Percentiles rank a stretch among this genome's conserved stretches.
Evolutionary conservation across 2,329 filamentous ascomycete genomes (phyloP).

Genomic region (Colletotrichum horii): DNA sequence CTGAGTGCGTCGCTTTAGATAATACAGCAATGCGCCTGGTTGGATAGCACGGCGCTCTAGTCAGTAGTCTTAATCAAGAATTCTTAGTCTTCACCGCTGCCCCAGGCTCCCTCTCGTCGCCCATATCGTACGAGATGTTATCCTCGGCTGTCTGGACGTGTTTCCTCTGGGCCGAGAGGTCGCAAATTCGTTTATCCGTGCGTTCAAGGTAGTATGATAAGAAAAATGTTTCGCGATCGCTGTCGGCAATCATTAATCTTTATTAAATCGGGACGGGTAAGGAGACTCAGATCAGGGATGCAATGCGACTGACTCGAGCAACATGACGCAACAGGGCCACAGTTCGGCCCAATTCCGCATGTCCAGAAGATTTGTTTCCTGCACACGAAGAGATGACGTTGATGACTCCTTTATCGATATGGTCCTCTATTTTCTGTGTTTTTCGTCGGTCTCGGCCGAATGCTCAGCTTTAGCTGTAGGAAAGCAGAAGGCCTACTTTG

Average conservation of each 20-base stretch:
- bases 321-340: slow-evolving; percentile 16
- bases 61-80: background rate
- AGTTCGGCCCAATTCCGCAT: background rate
- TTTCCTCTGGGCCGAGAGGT: background rate
- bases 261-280: background rate
- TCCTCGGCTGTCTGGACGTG: background rate
- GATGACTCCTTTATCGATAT: background rate
- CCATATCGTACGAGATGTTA: background rate
- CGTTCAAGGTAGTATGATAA: background rate
- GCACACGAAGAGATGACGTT: background rate
- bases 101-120: background rate
- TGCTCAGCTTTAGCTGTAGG: background rate
- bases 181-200: background rate
- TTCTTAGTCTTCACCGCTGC: background rate
- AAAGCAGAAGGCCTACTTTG: background rate
- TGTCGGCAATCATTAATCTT: background rate
- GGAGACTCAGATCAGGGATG: background rate
- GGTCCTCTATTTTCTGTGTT: background rate
- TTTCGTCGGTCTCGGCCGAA: background rate
- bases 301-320: slow-evolving; percentile 1
- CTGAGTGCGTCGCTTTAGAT: slow-evolving; percentile 38
- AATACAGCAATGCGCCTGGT: background rate
- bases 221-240: background rate
- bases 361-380: background rate
- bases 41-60: background rate